phyloP scores from a whole-genome alignment of 805 yeast species.

The Myxozyma neotropica region DNA sequence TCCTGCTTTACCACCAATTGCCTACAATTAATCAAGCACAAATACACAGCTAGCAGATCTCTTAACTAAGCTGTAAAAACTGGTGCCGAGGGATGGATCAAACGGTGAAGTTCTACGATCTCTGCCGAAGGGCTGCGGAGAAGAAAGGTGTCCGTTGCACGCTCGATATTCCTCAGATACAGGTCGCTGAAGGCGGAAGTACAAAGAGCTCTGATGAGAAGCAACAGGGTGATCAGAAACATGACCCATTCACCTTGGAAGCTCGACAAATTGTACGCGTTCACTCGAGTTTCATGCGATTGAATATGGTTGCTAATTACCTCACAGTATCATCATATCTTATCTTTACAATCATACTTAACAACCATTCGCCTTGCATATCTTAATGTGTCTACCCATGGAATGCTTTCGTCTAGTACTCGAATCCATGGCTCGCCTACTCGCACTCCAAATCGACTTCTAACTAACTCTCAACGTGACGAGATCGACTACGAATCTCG shows the following conservation, averaged over 20 bases:
- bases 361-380: conserved; percentile 22
- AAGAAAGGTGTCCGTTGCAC: conserved; percentile 6
- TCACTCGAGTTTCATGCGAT: background rate
- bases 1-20: too few species aligned
- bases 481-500: conserved; percentile 46
- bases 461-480: conserved; percentile 45
- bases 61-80: too few species aligned
- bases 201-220: background rate
- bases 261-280: conserved; percentile 23
- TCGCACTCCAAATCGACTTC: conserved; percentile 1
- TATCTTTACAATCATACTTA: conserved; percentile 12
- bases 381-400: conserved; percentile 22
- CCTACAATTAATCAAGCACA: too few species aligned
- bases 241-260: conserved; percentile 18
- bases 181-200: background rate
- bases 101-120: conserved; percentile 16
- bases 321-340: conserved; percentile 25
- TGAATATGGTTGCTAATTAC: background rate
- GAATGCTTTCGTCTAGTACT: background rate
- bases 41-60: too few species aligned
- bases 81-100: background rate
- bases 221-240: background rate
- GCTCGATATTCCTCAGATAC: background rate
- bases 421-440: background rate
- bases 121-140: conserved; percentile 24